Percentiles rank a stretch among this genome's conserved stretches.
phyloP scores from a whole-genome alignment of 129 eudicot genomes.

The Flaveria linearis region DNA sequence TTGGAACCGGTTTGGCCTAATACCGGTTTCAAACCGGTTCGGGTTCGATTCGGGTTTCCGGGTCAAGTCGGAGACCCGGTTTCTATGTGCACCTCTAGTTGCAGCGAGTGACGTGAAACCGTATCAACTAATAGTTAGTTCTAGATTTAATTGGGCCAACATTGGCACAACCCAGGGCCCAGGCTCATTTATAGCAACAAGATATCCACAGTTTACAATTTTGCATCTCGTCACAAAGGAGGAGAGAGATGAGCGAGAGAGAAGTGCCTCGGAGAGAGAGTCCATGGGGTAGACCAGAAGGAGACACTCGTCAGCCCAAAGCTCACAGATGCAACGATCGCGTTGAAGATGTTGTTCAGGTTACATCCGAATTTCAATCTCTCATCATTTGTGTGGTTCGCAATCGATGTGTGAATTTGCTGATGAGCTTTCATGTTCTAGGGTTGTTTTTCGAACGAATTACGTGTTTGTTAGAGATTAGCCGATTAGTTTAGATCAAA shows the following conservation, averaged over 20 bases:
- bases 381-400: background rate
- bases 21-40: too few species aligned
- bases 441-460: background rate
- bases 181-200: background rate
- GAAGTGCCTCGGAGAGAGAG: conserved; percentile 90
- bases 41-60: too few species aligned
- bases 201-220: background rate
- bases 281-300: conserved; percentile 92
- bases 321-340: conserved; percentile 98
- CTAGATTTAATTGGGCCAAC: too few species aligned
- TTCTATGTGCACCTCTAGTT: too few species aligned
- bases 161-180: background rate
- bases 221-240: background rate
- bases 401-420: conserved; percentile 15
- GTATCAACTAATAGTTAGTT: too few species aligned
- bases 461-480: background rate
- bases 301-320: conserved; percentile 61
- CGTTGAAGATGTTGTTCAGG: conserved; percentile 88
- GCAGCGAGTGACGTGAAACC: too few species aligned
- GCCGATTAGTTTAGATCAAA: background rate
- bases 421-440: background rate
- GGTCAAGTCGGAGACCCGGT: too few species aligned
- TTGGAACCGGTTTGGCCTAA: too few species aligned
- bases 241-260: conserved; percentile 58
- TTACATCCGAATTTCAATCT: background rate